A percentile compares a stretch with the other conserved stretches of the same genome.
Evolutionary conservation across 148 eudicot species (phyloP).

Genomic region (Amaranthus cruentus): DNA sequence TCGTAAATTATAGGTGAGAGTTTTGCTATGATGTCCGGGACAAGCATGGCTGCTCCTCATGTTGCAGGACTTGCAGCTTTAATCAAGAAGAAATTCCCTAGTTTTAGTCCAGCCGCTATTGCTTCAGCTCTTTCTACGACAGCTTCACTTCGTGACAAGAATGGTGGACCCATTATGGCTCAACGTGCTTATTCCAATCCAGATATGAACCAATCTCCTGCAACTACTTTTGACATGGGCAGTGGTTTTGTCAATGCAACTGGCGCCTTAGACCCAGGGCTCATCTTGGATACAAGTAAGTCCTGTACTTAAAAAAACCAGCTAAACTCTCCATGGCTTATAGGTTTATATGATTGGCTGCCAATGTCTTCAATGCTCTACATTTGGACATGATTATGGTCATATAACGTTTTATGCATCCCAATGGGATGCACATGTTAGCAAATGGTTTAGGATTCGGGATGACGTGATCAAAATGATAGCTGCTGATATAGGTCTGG

Average conservation of each 20-base stretch:
- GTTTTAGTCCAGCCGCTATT: slow-evolving; percentile 75
- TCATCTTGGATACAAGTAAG: slow-evolving; percentile 79
- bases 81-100: slow-evolving; percentile 74
- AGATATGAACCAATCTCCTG: slow-evolving; percentile 82
- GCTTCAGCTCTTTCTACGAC: slow-evolving; percentile 96
- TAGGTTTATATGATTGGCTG: neutral
- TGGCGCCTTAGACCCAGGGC: slow-evolving; percentile 90
- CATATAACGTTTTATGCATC: neutral
- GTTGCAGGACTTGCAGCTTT: slow-evolving; percentile 95
- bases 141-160: slow-evolving; percentile 70
- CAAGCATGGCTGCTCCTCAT: slow-evolving; percentile 99
- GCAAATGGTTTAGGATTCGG: too few relatives aligned
- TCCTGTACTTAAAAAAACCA: neutral
- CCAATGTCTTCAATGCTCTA: too few relatives aligned
- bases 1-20: slow-evolving; percentile 54
- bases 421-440: neutral
- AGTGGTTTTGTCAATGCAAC: slow-evolving; percentile 97
- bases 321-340: neutral
- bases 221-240: slow-evolving; percentile 98
- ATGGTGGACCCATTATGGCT: slow-evolving; percentile 81
- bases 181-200: slow-evolving; percentile 89
- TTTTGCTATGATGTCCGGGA: slow-evolving; percentile 98
- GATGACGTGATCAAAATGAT: too few relatives aligned
- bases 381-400: neutral
- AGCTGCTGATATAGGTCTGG: too few relatives aligned